Base-by-base conservation (phyloP, 1,284 basidiomycete species). In the Pseudozyma hubeiensis region DNA sequence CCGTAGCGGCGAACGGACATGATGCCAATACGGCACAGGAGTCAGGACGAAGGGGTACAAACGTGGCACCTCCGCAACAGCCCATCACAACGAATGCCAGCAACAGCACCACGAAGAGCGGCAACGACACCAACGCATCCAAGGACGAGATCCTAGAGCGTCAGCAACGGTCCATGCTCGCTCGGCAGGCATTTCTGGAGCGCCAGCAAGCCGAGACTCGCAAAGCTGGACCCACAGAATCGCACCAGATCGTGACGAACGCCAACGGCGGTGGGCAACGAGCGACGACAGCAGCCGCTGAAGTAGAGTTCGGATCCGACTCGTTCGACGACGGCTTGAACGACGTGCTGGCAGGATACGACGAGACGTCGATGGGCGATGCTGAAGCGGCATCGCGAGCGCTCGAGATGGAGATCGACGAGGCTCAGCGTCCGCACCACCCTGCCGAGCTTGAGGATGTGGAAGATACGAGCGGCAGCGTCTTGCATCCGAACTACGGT, bases 361-460 rank as follows among this genome's bases (percentile, higher is more conserved):
- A 75, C 46, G 73, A 75, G 29, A 62, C 67, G 1, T 60, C 63
- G 33, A 51, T 60, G 53, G 64, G 50, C 44, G 72, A 70, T 14
- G 66, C 72, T 4, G 72, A 75, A 44, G 72, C 64, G 1, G 67
- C 64, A 0, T 61, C 60, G 17, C 64, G 58, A 29, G 67, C 64
- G 41, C 54, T 70, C 47, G 67, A 75, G 52, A 61, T 75, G 64
- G 64, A 75, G 54, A 69, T 69, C 30, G 60, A 66, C 19, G 35
- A 55, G 14, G 55, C 43, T 3, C 46, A 54, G 5, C 50, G 31
- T 11, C 45, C 29, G 33, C 48, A n/a, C 31, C n/a, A 16, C 5
- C 46, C 44, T 6, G 45, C 8, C 10, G 62, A 45, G 7, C 45
- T 53, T 16, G 49, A 49, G 1, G 59, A 44, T 8, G 40, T 30